Evolutionary conservation across 2,329 filamentous ascomycete genomes (phyloP).

Genomic region (Hymenoscyphus repandus): DNA sequence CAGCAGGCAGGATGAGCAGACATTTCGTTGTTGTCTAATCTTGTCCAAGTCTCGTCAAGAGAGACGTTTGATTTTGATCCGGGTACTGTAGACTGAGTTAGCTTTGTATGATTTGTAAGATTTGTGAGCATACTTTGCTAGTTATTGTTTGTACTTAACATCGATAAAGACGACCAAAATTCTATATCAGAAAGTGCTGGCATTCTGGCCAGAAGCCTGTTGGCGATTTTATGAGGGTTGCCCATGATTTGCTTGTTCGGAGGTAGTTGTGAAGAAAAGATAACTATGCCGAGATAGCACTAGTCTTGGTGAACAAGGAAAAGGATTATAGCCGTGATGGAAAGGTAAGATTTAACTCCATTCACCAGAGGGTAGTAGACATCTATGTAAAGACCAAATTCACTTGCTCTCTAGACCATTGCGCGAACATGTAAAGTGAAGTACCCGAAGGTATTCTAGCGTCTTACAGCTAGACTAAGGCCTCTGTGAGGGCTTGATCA

Average conservation of each 20-base stretch:
- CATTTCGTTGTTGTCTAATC: not conserved
- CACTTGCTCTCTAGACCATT: no score
- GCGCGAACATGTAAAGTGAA: no score
- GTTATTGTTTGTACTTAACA: no score
- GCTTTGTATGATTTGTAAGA: no score
- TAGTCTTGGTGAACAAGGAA: not conserved
- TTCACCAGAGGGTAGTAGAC: not conserved
- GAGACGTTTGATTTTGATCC: no score
- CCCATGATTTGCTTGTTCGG: not conserved
- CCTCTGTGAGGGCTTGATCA: not conserved
- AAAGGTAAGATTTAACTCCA: not conserved
- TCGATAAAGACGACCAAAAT: no score
- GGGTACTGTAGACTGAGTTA: no score
- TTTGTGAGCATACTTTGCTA: no score
- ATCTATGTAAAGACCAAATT: not conserved
- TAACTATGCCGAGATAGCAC: not conserved
- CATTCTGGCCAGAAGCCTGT: not conserved
- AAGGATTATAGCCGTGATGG: not conserved
- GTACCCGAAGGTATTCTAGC: not conserved
- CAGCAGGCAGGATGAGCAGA: constrained; percentile 11
- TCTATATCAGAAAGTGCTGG: no score
- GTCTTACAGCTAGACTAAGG: not conserved
- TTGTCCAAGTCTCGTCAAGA: no score
- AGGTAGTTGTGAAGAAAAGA: not conserved
- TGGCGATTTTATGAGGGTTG: not conserved